Percentiles rank a stretch among this genome's conserved stretches.
phyloP scores from a whole-genome alignment of 1,284 basidiomycete genomes.

The Rhodotorula mucilaginosa region DNA sequence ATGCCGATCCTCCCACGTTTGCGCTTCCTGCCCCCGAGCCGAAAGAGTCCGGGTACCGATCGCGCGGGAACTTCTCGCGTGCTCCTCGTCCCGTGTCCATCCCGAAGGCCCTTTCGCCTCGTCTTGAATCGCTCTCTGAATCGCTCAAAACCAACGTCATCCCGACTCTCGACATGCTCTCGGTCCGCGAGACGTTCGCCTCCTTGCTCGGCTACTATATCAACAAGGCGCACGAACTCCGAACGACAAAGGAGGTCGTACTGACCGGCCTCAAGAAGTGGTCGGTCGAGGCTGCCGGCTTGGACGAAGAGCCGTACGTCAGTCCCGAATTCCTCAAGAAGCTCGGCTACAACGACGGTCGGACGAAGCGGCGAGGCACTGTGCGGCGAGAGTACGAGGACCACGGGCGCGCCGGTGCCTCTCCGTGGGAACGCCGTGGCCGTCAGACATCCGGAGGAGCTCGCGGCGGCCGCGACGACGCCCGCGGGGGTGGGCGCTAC shows the following conservation, averaged over 20 bases:
- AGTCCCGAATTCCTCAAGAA: slow-evolving; percentile 55
- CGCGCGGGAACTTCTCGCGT: background rate
- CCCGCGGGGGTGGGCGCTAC: background rate
- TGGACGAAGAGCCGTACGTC: slow-evolving; percentile 57
- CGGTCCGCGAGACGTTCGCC: slow-evolving; percentile 64
- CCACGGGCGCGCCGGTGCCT: background rate
- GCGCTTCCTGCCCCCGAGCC: background rate
- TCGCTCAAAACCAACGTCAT: slow-evolving; percentile 49
- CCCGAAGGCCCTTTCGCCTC: slow-evolving; percentile 32
- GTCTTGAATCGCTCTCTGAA: slow-evolving; percentile 50
- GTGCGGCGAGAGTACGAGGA: background rate
- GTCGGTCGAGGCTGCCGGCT: slow-evolving; percentile 59
- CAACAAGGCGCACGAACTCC: slow-evolving; percentile 57
- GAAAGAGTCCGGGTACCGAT: slow-evolving; percentile 11
- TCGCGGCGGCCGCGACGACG: background rate
- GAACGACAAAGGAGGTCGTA: slow-evolving; percentile 55
- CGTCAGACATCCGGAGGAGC: background rate
- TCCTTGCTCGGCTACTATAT: slow-evolving; percentile 77
- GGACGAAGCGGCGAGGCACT: slow-evolving; percentile 22
- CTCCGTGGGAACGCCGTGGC: background rate
- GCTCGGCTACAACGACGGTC: slow-evolving; percentile 46
- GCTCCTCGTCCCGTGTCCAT: slow-evolving; percentile 5
- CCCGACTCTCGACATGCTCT: slow-evolving; percentile 57
- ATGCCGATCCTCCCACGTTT: slow-evolving; percentile 53
- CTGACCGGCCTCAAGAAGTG: slow-evolving; percentile 66